These are phyloP conservation scores for Candida labiduridarum DNA, from an alignment of 1,139 yeast species.

Conservation along the genomic window DNA sequence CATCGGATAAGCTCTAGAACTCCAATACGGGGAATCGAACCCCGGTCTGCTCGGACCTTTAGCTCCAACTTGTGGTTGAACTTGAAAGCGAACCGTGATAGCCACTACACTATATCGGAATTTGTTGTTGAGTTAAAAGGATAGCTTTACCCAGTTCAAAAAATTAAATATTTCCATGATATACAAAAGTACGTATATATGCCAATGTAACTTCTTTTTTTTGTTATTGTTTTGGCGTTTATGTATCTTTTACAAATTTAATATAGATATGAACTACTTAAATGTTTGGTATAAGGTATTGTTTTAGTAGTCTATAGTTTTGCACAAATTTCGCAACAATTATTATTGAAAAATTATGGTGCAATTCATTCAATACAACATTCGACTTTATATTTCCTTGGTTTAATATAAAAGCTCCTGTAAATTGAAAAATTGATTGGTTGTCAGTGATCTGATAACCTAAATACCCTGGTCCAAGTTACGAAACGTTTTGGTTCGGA, in stretches of 20 bases:
- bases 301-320: neutral
- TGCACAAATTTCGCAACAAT: neutral
- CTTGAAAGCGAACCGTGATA: constrained; percentile 11
- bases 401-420: no score
- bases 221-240: no score
- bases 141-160: neutral
- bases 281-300: neutral
- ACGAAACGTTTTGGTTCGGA: neutral
- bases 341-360: neutral
- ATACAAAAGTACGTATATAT: no score
- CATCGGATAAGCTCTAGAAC: constrained; percentile 1
- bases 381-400: neutral
- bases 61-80: neutral
- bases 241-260: no score
- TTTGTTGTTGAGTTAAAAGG: neutral
- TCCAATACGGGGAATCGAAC: constrained; percentile 11
- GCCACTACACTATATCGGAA: constrained; percentile 10
- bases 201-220: no score
- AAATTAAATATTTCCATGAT: no score
- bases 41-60: constrained; percentile 10
- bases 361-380: neutral
- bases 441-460: neutral
- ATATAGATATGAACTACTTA: no score
- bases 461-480: neutral
- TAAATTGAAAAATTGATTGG: neutral